Percentiles rank a stretch among this genome's conserved stretches.
Conservation (phyloP, 1,284 basidiomycete species). For the Microbotryum violaceum region DNA sequence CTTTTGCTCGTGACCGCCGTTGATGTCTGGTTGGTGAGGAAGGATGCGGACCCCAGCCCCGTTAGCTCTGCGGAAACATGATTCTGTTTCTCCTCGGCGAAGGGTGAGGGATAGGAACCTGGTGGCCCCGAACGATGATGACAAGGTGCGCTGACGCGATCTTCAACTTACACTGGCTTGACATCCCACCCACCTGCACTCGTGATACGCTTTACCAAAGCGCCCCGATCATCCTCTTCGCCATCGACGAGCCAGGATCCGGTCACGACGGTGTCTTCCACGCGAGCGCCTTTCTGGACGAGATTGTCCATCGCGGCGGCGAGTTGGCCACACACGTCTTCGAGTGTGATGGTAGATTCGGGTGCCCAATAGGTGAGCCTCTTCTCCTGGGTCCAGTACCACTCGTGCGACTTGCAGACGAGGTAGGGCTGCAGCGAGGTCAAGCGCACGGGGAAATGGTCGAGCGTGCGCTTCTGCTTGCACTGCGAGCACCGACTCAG, state of each 20-base stretch:
- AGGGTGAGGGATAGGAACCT: not conserved
- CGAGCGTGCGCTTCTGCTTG: constrained; percentile 7
- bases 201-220: constrained; percentile 11
- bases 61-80: not conserved
- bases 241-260: constrained; percentile 17
- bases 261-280: not conserved
- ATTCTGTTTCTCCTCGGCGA: not conserved
- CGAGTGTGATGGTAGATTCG: not conserved
- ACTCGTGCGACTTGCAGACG: constrained; percentile 22
- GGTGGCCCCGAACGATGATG: no score
- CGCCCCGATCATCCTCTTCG: not conserved
- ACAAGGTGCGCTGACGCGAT: not conserved
- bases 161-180: constrained; percentile 11
- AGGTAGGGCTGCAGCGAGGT: constrained; percentile 25
- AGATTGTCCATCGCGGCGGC: no score
- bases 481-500: constrained; percentile 24
- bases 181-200: constrained; percentile 3
- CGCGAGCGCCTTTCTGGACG: not conserved
- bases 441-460: constrained; percentile 14
- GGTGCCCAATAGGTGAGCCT: constrained; percentile 17
- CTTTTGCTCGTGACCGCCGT: constrained; percentile 4
- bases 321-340: constrained; percentile 6
- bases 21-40: not conserved
- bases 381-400: constrained; percentile 30
- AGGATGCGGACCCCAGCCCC: not conserved